Evolutionary conservation across 2,329 filamentous ascomycete genomes (phyloP).

Genomic region (Teratosphaeria zuluensis): DNA sequence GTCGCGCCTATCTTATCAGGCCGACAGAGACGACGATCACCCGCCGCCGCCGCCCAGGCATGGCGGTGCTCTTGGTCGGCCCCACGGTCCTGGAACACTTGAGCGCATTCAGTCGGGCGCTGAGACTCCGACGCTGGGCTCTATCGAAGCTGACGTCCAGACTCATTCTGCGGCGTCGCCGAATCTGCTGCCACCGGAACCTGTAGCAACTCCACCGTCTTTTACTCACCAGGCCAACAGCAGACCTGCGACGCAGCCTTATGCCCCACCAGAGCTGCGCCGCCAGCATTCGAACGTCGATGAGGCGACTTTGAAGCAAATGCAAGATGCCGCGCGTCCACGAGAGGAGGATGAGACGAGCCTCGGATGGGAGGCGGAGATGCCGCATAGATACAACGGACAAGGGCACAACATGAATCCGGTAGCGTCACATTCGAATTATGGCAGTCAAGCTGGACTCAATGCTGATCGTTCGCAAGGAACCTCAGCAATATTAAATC

Average conservation of each 20-base stretch:
- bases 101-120: conserved; percentile 51
- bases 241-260: conserved; percentile 58
- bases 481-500: conserved; percentile 5
- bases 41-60: conserved; percentile 35
- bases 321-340: conserved; percentile 53
- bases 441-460: conserved; percentile 22
- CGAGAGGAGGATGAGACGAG: neutral
- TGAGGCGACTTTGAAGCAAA: conserved; percentile 66
- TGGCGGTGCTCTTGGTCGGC: conserved; percentile 13
- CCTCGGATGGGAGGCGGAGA: conserved; percentile 6
- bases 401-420: conserved; percentile 1
- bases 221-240: conserved; percentile 68
- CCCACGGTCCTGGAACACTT: conserved; percentile 30
- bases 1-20: conserved; percentile 31
- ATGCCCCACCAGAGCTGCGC: conserved; percentile 67
- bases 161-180: conserved; percentile 25
- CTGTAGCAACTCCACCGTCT: conserved; percentile 66
- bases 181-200: conserved; percentile 49
- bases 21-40: conserved; percentile 22
- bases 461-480: conserved; percentile 24
- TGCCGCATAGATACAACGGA: conserved; percentile 3
- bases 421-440: conserved; percentile 19
- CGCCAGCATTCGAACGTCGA: conserved; percentile 79
- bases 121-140: conserved; percentile 34
- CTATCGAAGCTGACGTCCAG: conserved; percentile 42